These are phyloP conservation scores for Epichloe brachyelytri DNA, from an alignment of 2,329 filamentous ascomycete species.

Conservation along the genomic window DNA sequence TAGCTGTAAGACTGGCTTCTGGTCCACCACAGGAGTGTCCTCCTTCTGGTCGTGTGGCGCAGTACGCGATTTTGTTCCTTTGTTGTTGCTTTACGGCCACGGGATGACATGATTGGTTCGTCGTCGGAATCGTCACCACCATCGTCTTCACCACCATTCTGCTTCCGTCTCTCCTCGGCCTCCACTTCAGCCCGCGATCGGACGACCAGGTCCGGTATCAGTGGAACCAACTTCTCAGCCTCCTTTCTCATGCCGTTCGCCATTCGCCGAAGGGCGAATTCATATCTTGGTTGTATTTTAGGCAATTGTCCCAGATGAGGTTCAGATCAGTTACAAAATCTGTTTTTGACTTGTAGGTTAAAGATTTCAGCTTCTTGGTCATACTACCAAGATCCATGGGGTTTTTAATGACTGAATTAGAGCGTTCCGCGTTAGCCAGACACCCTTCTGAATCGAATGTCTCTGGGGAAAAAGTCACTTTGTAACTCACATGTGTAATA, in stretches of 20 bases:
- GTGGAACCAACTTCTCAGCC: conserved; percentile 86
- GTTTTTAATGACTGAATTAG: conserved; percentile 68
- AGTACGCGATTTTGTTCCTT: conserved; percentile 65
- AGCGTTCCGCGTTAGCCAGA: background rate
- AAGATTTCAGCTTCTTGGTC: conserved; percentile 88
- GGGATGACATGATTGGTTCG: conserved; percentile 95
- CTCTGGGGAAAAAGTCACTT: background rate
- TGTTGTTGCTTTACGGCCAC: conserved; percentile 70
- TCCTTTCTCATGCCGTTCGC: conserved; percentile 95
- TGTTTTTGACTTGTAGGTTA: conserved; percentile 75
- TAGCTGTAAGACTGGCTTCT: conserved; percentile 58
- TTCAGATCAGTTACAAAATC: conserved; percentile 92
- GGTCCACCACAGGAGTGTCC: conserved; percentile 62
- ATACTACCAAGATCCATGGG: conserved; percentile 97
- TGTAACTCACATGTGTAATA: conserved; percentile 69
- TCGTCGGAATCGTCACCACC: conserved; percentile 87
- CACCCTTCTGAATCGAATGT: background rate
- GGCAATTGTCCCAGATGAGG: conserved; percentile 92
- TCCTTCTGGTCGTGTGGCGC: conserved; percentile 62
- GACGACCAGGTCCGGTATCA: conserved; percentile 88
- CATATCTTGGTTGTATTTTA: conserved; percentile 88
- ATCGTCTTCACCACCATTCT: conserved; percentile 73
- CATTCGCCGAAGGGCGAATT: conserved; percentile 83
- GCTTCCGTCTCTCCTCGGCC: conserved; percentile 70
- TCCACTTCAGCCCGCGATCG: conserved; percentile 89